Evolutionary conservation across 73 alveolate species (phyloP).

Genomic region (Uronychia setigera): DNA sequence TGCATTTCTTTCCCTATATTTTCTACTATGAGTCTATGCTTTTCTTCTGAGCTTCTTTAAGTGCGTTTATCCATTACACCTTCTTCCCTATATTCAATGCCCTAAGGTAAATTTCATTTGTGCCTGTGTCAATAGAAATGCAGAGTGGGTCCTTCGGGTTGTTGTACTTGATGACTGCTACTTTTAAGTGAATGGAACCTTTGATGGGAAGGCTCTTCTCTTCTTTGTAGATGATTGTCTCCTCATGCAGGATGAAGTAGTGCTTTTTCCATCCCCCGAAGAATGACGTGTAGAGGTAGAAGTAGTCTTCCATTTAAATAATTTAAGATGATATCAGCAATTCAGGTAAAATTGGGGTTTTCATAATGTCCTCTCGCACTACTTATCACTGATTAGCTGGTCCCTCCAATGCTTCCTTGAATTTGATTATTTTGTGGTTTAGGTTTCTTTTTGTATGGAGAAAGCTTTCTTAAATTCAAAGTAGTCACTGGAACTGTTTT

Average conservation of each 20-base stretch:
- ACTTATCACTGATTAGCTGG: no score
- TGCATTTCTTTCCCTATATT: neutral
- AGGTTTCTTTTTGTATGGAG: no score
- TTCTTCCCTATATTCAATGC: constrained; percentile 47
- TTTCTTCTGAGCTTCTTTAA: constrained; percentile 10
- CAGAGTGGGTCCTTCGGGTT: constrained; percentile 27
- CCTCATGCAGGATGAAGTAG: constrained; percentile 83
- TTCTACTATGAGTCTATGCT: neutral
- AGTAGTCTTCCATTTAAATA: no score
- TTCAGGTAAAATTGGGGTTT: no score
- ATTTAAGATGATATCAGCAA: no score
- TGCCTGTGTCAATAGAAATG: constrained; percentile 39
- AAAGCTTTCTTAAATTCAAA: no score
- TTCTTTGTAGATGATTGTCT: constrained; percentile 78
- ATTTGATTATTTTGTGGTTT: no score
- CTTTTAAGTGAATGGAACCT: constrained; percentile 85
- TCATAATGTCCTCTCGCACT: no score
- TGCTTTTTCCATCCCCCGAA: no score
- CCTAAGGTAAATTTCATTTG: constrained; percentile 33
- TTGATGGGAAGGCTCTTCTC: constrained; percentile 72
- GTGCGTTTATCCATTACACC: constrained; percentile 57
- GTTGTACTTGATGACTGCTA: constrained; percentile 15
- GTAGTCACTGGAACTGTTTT: no score
- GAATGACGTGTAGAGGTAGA: no score
- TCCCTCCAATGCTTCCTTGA: no score